phyloP scores from a whole-genome alignment of 176 grass and related monocot species.

The Eleusine coracana region DNA sequence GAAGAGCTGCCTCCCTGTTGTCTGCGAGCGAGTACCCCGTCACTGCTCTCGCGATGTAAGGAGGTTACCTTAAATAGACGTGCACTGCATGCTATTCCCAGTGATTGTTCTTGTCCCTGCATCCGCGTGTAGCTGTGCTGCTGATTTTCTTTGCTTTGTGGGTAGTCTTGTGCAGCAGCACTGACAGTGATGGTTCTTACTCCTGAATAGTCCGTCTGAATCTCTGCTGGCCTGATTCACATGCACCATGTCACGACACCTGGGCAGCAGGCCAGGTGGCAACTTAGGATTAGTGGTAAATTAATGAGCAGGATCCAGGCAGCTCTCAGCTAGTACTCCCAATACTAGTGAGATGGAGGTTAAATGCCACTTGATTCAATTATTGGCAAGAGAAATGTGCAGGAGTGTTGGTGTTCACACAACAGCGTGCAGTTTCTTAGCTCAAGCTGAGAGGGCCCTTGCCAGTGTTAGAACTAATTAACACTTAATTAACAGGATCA shows the following conservation, averaged over 20 bases:
- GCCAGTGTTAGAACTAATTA: too few relatives aligned
- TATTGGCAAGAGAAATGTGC: background rate
- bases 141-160: constrained; percentile 41
- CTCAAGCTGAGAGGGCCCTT: too few relatives aligned
- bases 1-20: constrained; percentile 24
- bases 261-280: background rate
- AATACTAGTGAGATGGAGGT: background rate
- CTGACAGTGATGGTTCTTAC: constrained; percentile 50
- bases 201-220: constrained; percentile 53
- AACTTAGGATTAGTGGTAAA: background rate
- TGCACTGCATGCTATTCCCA: constrained; percentile 42
- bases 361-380: background rate
- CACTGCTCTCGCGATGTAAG: constrained; percentile 51
- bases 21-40: background rate
- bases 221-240: constrained; percentile 12
- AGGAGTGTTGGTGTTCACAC: background rate
- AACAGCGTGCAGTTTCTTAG: too few relatives aligned
- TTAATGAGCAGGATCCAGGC: background rate
- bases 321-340: too few relatives aligned
- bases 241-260: constrained; percentile 55
- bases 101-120: constrained; percentile 63
- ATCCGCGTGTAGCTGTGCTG: background rate
- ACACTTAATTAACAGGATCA: too few relatives aligned
- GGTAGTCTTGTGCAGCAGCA: constrained; percentile 54
- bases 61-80: constrained; percentile 69